A percentile compares a stretch with the other conserved stretches of the same genome.
Conservation (phyloP, 768 basidiomycete genomes). For the Kwoniella sp. region DNA sequence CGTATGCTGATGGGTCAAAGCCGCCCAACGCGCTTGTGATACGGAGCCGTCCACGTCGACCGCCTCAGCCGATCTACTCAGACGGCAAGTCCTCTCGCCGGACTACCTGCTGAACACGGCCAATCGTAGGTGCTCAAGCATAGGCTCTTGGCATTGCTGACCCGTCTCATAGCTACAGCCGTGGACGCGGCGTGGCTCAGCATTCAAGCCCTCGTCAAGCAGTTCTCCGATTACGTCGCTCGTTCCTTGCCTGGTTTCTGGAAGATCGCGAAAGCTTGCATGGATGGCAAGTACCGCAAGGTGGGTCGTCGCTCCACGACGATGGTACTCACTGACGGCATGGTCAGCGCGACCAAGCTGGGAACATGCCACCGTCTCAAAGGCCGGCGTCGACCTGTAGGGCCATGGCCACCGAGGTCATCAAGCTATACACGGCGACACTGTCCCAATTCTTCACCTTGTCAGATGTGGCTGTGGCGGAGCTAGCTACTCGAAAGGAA, state of each 20-base stretch:
- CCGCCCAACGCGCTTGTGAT: slow-evolving; percentile 52
- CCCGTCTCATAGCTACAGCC: slow-evolving; percentile 12
- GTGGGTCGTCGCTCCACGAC: slow-evolving; percentile 52
- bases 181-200: slow-evolving; percentile 71
- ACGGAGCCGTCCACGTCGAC: slow-evolving; percentile 35
- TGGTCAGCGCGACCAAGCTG: slow-evolving; percentile 31
- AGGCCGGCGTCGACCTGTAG: slow-evolving; percentile 78
- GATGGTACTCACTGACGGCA: not conserved
- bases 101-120: slow-evolving; percentile 19
- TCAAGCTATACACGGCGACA: slow-evolving; percentile 76
- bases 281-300: slow-evolving; percentile 89
- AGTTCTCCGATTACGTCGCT: slow-evolving; percentile 76
- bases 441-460: slow-evolving; percentile 80
- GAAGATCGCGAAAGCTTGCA: slow-evolving; percentile 82
- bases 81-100: slow-evolving; percentile 20
- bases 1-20: slow-evolving; percentile 49
- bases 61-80: slow-evolving; percentile 54
- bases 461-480: slow-evolving; percentile 70
- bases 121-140: too few relatives aligned
- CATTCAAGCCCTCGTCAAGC: slow-evolving; percentile 72
- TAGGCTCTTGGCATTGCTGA: slow-evolving; percentile 1
- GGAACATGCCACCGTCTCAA: slow-evolving; percentile 54
- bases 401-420: slow-evolving; percentile 80
- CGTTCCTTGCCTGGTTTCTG: slow-evolving; percentile 87
- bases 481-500: slow-evolving; percentile 55